Evolutionary conservation across 345 rosid genomes (phyloP).

Genomic region (Hirschfeldia incana): DNA sequence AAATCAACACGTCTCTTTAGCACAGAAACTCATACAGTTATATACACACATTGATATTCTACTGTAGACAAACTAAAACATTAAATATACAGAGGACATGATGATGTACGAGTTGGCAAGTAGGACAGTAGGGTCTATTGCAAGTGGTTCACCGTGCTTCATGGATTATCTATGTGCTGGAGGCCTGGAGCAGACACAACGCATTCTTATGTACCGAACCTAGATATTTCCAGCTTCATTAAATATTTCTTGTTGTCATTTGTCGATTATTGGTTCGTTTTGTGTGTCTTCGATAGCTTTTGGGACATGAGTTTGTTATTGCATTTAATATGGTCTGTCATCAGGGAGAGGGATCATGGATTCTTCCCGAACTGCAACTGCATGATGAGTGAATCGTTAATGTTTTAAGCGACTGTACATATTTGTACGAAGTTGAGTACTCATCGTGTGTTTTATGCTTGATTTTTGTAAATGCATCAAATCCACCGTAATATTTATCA

Average conservation of each 20-base stretch:
- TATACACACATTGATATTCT: neutral
- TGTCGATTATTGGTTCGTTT: neutral
- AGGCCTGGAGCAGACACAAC: neutral
- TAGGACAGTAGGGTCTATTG: neutral
- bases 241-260: neutral
- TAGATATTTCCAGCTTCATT: neutral
- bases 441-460: neutral
- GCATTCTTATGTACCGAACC: neutral
- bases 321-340: slow-evolving; percentile 1
- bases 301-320: neutral
- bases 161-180: neutral
- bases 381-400: neutral
- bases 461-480: too few species aligned
- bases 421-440: neutral
- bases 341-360: neutral
- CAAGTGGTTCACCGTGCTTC: slow-evolving; percentile 9
- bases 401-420: neutral
- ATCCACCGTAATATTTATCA: too few species aligned
- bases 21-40: neutral
- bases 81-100: neutral
- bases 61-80: neutral
- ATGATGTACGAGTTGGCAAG: slow-evolving; percentile 4
- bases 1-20: neutral
- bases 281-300: neutral
- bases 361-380: slow-evolving; percentile 6